These are phyloP conservation scores for Eucalyptus regnans DNA, from an alignment of 345 rosid genomes.

Conservation along the genomic window DNA sequence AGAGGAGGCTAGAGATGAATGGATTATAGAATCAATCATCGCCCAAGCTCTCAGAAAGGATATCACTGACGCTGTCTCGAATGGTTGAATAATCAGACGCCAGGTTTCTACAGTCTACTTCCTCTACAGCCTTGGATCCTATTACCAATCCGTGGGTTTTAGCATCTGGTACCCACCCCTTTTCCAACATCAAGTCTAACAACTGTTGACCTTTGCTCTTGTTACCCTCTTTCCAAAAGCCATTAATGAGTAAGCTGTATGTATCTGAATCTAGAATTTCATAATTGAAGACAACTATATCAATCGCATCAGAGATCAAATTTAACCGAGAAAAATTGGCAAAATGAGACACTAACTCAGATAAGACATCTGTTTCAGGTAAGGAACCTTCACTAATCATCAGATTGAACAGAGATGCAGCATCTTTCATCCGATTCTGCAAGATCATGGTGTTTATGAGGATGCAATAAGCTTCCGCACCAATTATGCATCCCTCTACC, in stretches of 20 bases:
- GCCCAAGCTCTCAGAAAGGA: slow-evolving; percentile 21
- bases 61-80: slow-evolving; percentile 20
- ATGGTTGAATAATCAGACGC: background rate
- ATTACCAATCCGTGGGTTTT: slow-evolving; percentile 29
- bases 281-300: slow-evolving; percentile 1
- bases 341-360: slow-evolving; percentile 11
- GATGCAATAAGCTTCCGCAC: slow-evolving; percentile 27
- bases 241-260: slow-evolving; percentile 17
- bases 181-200: slow-evolving; percentile 40
- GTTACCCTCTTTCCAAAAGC: slow-evolving; percentile 37
- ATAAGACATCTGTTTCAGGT: slow-evolving; percentile 19
- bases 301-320: slow-evolving; percentile 7
- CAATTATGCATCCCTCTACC: slow-evolving; percentile 18
- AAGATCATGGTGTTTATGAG: slow-evolving; percentile 17
- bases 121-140: slow-evolving; percentile 11
- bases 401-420: slow-evolving; percentile 15
- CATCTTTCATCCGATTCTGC: slow-evolving; percentile 7
- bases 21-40: background rate
- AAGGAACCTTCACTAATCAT: slow-evolving; percentile 22
- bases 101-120: background rate
- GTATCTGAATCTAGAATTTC: slow-evolving; percentile 13
- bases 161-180: slow-evolving; percentile 40
- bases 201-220: slow-evolving; percentile 13
- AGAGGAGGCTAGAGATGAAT: background rate
- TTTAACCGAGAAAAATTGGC: slow-evolving; percentile 3